Base-by-base conservation (phyloP, 2,329 filamentous ascomycete species). In the Fusarium tanahbumbuense region DNA sequence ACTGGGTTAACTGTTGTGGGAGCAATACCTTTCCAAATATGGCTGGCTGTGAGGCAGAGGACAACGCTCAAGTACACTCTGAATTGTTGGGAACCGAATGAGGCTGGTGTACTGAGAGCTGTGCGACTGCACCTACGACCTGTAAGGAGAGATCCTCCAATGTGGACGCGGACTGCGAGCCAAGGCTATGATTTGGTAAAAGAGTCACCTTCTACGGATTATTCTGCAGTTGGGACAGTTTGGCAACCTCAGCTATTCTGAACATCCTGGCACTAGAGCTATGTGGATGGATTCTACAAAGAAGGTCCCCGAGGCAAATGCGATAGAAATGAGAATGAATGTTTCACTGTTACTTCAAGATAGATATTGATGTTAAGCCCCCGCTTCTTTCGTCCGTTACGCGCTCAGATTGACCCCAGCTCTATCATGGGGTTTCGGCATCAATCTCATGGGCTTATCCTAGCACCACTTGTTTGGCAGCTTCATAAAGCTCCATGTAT, bases 21-120 rank as follows among this genome's bases (percentile, higher is more conserved):
- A 20, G 54, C 54, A 4, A 56, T 56, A 12, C 54, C 54, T 3
- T 56, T 56, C 16, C 54, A 56, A 3, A 56, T 56, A 23, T 56
- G 54, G 54, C 20, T 56, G 8, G 54, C 45, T 20, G 45, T 56
- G 0, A 20, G 54, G 18, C 45, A 56, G 12, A 50, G 45, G 28
- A 56, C 45, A 2, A 56, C 54, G 5, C 25, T 56, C 10, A 56
- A 56, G n/a, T 50, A 56, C 2, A 56, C 54, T 1, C 54, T 56
- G 5, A 56, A 56, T 12, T 56, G 54, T 20, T 56, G 54, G 54
- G 54, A 50, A 3, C 32, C 54, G 16, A 49, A 50, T n/a, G 44
- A 56, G 8, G 6, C 5, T 16, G 44, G 54, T 6, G 6, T 20
- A 20, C 11, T 56, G 32, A 41, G 32, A 9, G 54, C 54, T 6